Conservation (phyloP, 2,329 filamentous ascomycete species). For the Arthrobotrys megalospora region DNA sequence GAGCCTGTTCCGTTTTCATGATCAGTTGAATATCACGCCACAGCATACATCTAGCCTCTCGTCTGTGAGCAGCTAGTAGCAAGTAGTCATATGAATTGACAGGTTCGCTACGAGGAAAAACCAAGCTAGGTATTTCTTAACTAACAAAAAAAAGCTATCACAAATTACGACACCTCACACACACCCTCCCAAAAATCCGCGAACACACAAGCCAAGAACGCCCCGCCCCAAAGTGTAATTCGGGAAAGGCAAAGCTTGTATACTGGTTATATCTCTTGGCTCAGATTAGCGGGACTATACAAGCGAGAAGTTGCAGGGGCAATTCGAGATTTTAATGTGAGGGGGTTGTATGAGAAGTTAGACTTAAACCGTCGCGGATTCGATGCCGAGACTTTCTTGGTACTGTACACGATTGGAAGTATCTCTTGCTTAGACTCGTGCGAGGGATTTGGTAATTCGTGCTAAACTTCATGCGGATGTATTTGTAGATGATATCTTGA, state of each 20-base stretch:
- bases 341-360: not conserved
- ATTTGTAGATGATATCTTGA: conserved; percentile 10
- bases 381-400: conserved; percentile 5
- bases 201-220: not conserved
- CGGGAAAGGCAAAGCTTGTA: conserved; percentile 43
- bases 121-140: not conserved
- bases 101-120: conserved; percentile 34
- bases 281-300: not conserved
- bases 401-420: not conserved
- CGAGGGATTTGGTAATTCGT: not conserved
- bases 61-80: not conserved
- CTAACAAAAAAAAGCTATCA: not conserved
- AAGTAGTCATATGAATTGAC: conserved; percentile 5
- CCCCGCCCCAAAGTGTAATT: conserved; percentile 1
- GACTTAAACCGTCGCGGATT: conserved; percentile 6
- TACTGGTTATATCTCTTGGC: conserved; percentile 9
- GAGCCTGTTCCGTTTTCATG: conserved; percentile 10
- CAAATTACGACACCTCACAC: not conserved
- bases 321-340: not conserved
- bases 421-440: conserved; percentile 13
- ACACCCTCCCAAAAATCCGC: not conserved
- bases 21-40: not conserved
- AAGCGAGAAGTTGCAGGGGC: conserved; percentile 25
- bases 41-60: not conserved
- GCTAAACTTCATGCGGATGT: conserved; percentile 13